A percentile compares a stretch with the other conserved stretches of the same genome.
Conservation (phyloP, 768 basidiomycete species). For the Russula lepida region DNA sequence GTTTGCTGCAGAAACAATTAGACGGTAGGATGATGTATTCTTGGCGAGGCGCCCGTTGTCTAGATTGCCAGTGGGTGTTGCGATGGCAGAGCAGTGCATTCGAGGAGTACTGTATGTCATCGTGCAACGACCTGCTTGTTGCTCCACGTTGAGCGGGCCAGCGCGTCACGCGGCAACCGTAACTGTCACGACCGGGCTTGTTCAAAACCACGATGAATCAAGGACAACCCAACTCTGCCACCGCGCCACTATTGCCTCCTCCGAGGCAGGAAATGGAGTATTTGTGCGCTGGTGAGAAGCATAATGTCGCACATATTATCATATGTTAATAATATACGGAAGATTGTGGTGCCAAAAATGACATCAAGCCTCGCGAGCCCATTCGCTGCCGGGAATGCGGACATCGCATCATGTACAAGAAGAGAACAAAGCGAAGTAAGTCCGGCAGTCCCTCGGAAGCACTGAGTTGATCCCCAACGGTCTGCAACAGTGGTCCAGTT, state of each 20-base stretch:
- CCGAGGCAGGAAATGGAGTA: conserved; percentile 70
- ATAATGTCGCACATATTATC: neutral
- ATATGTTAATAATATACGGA: neutral
- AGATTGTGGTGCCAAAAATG: conserved; percentile 89
- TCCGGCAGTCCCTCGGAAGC: conserved; percentile 13
- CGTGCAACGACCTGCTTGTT: too few relatives aligned
- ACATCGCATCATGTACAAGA: conserved; percentile 98
- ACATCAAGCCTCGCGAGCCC: conserved; percentile 84
- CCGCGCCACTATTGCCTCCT: conserved; percentile 30
- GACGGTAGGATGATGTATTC: neutral
- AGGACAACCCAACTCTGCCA: conserved; percentile 27
- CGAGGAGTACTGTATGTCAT: neutral
- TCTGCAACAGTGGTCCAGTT: conserved; percentile 64
- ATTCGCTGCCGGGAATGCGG: conserved; percentile 96
- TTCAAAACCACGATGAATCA: conserved; percentile 34
- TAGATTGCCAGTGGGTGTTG: neutral
- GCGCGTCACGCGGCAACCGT: conserved; percentile 11
- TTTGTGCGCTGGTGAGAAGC: conserved; percentile 62
- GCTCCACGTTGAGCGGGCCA: too few relatives aligned
- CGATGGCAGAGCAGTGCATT: neutral
- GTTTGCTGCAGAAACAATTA: neutral
- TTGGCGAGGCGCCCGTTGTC: neutral
- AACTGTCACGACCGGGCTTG: conserved; percentile 24
- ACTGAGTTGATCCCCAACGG: conserved; percentile 4
- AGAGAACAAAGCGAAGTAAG: conserved; percentile 88